Base-by-base conservation (phyloP, 768 basidiomycete species). In the Phylloporus rhodoxanthus region DNA sequence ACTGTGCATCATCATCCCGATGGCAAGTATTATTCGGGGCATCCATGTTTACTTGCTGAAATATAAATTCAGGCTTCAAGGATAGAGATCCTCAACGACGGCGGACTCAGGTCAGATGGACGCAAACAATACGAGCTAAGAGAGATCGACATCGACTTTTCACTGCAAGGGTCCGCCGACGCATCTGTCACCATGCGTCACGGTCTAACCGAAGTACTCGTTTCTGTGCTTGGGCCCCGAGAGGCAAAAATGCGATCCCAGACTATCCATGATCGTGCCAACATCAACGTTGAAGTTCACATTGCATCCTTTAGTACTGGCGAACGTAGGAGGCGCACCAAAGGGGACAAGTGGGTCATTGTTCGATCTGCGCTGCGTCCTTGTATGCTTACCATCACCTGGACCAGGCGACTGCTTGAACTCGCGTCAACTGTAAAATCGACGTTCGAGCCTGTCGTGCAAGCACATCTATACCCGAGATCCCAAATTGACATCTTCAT, bases 371-470 rank as follows among this genome's bases (percentile, higher is more conserved):
- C 28, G 19, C 25, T 19, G 26, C 11, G 19, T 23, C 23, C n/a
- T 28, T 28, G 13, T 38, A 9, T 36, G 40, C 47, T 52, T 23
- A 57, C 45, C 23, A 19, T 45, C 41, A 15, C 40, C 51, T 44
- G 36, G 42, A 38, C 29, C 57, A 95, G 94, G 68, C 91, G 92
- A 14, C 76, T 90, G 54, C 73, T 88, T 53, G 96, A 99, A 70
- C 75, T 96, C 55, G 88, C 86, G 10, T 76, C 90, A 2, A 81
- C 85, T 20, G 84, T 98, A 54, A 89, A 91, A 70, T 84, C 90
- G 26, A 98, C 96, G 0, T 98, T 99, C 64, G 95, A 98, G 63
- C 92, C 94, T 36, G 91, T 95, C 48, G 80, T 99, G 20, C 88
- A 92, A 64, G 87, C 88, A 7, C 78, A 77, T 52, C 78, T 99